These are phyloP conservation scores for Plasmodium cynomolgi DNA, from an alignment of 169 alveolate species.

Conservation along the genomic window DNA sequence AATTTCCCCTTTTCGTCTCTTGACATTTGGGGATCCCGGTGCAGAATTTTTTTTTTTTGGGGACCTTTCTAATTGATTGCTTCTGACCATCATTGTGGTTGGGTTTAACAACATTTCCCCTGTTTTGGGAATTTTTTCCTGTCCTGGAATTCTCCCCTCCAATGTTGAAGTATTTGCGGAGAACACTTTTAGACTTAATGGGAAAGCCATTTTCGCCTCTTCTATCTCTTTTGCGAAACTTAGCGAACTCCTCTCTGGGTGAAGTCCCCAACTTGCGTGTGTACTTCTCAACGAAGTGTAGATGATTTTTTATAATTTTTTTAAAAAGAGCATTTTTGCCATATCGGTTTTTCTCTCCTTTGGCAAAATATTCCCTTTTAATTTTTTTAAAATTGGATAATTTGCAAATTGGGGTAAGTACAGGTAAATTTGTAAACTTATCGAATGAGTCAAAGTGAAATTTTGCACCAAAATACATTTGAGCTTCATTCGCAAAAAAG, in stretches of 20 bases:
- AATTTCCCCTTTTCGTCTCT: constrained; percentile 13
- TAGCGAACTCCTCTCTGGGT: not conserved
- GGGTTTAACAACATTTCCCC: not conserved
- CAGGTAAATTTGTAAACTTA: not conserved
- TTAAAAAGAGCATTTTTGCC: not conserved
- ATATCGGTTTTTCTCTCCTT: not conserved
- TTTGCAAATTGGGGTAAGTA: not conserved
- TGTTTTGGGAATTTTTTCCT: not conserved
- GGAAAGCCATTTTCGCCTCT: not conserved
- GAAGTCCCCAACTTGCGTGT: not conserved
- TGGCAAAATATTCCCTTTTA: not conserved
- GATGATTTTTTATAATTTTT: not conserved
- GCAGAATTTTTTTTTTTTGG: not conserved
- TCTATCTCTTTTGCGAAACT: not conserved
- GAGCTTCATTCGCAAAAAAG: not conserved
- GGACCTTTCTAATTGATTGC: not conserved
- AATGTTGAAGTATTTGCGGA: constrained; percentile 32
- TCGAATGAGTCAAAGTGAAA: not conserved
- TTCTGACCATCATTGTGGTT: not conserved
- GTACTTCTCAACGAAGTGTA: not conserved
- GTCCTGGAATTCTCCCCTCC: not conserved
- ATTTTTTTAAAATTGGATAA: not conserved
- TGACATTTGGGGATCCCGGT: not conserved
- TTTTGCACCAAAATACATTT: constrained; percentile 11
- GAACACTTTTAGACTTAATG: constrained; percentile 5